Conservation (phyloP, 305 asterid species). For the Lippia alba region DNA sequence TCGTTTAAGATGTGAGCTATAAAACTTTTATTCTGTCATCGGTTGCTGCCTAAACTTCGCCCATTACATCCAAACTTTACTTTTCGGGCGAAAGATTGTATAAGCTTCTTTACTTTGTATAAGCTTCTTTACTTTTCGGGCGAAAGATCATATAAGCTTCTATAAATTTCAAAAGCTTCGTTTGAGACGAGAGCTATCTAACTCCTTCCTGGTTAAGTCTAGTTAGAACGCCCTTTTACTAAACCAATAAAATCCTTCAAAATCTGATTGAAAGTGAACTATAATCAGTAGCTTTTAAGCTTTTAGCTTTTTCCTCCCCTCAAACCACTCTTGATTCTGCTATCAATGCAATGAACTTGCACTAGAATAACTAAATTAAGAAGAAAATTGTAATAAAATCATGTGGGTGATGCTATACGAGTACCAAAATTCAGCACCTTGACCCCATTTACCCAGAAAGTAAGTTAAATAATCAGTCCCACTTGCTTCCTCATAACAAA, state of each 20-base stretch:
- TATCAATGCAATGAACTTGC: slow-evolving; percentile 21
- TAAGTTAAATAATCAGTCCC: slow-evolving; percentile 29
- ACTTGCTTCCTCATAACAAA: slow-evolving; percentile 34
- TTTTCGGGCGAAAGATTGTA: no score
- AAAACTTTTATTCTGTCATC: no score
- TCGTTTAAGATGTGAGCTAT: no score
- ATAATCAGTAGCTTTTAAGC: not conserved
- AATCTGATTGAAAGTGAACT: slow-evolving; percentile 11
- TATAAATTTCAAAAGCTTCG: no score
- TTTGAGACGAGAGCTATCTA: no score
- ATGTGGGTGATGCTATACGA: not conserved
- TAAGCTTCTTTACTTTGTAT: no score
- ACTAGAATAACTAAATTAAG: slow-evolving; percentile 5
- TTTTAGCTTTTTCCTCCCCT: slow-evolving; percentile 10
- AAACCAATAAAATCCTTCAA: not conserved
- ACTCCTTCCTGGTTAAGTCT: no score
- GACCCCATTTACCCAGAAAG: slow-evolving; percentile 22
- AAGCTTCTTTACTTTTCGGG: no score
- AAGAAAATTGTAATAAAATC: not conserved
- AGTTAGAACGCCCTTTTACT: no score
- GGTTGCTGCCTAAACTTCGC: no score
- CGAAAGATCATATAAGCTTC: no score
- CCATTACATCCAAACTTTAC: no score
- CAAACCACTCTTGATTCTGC: slow-evolving; percentile 30
- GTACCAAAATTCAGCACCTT: not conserved